phyloP scores from a whole-genome alignment of 176 grass and related monocot species.

The Dactylis glomerata region DNA sequence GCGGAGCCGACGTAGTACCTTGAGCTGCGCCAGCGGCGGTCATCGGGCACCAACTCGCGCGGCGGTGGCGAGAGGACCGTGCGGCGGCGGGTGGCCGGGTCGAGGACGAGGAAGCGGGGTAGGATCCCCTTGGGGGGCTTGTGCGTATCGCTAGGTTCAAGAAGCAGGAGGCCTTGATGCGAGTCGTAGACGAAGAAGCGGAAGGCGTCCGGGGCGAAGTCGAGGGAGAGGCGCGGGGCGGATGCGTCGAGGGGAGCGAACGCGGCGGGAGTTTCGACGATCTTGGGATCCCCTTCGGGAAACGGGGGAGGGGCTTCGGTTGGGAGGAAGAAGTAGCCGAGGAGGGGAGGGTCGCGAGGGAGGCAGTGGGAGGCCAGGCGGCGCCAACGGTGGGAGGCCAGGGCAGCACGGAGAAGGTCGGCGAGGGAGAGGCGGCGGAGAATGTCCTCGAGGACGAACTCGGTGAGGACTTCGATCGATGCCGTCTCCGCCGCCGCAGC shows the following conservation, averaged over 20 bases:
- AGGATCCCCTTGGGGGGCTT: background rate
- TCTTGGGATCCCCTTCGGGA: background rate
- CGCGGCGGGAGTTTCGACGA: background rate
- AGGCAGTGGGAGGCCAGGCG: background rate
- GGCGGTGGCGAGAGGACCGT: background rate
- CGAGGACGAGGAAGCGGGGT: conserved; percentile 1
- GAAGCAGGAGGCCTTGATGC: conserved; percentile 19
- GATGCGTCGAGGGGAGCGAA: background rate
- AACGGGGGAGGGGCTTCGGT: background rate
- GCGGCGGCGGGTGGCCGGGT: background rate
- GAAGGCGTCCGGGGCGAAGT: background rate
- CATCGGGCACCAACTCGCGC: background rate
- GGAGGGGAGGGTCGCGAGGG: background rate
- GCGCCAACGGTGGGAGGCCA: background rate
- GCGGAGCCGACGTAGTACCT: background rate
- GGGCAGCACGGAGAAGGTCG: background rate
- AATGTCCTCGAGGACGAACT: background rate
- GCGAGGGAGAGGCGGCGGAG: background rate
- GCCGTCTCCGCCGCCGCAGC: background rate
- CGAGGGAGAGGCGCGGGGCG: background rate
- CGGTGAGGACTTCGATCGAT: background rate
- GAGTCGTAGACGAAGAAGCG: conserved; percentile 6
- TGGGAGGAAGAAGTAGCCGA: background rate
- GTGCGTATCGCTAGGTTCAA: background rate
- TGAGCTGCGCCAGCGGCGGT: background rate